These are phyloP conservation scores for Colletotrichum ledebouriae DNA, from an alignment of 2,329 filamentous ascomycete genomes.

Conservation along the genomic window DNA sequence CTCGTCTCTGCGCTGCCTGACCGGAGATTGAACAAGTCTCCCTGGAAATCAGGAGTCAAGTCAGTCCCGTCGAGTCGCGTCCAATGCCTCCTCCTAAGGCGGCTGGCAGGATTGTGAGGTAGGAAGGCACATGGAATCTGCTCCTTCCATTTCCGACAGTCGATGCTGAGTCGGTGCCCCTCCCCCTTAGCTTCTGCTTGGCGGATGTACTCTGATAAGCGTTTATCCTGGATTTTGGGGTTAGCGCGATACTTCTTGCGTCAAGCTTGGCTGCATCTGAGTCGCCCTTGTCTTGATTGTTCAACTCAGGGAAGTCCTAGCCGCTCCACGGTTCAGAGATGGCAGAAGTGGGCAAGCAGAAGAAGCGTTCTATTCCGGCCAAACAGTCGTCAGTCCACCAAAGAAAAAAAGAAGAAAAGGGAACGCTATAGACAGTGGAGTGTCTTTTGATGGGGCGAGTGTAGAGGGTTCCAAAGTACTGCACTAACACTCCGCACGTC, in stretches of 20 bases:
- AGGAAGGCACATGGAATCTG: constrained; percentile 16
- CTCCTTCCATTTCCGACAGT: not conserved
- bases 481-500: constrained; percentile 32
- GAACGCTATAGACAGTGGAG: not conserved
- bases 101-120: constrained; percentile 16
- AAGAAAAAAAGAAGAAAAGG: not conserved
- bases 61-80: constrained; percentile 15
- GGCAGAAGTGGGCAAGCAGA: no score
- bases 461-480: constrained; percentile 4
- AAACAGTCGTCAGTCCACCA: not conserved
- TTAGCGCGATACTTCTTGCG: constrained; percentile 23
- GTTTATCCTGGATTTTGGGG: constrained; percentile 15
- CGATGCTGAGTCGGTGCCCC: constrained; percentile 23
- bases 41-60: not conserved
- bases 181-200: constrained; percentile 23
- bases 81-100: constrained; percentile 3
- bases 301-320: constrained; percentile 3
- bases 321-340: not conserved
- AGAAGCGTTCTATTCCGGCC: not conserved
- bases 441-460: constrained; percentile 9
- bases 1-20: constrained; percentile 18
- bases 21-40: constrained; percentile 9
- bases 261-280: not conserved
- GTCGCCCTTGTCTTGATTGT: not conserved
- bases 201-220: constrained; percentile 28